Evolutionary conservation across 1,284 basidiomycete genomes (phyloP).

Genomic region (Tranzscheliella williamsii): DNA sequence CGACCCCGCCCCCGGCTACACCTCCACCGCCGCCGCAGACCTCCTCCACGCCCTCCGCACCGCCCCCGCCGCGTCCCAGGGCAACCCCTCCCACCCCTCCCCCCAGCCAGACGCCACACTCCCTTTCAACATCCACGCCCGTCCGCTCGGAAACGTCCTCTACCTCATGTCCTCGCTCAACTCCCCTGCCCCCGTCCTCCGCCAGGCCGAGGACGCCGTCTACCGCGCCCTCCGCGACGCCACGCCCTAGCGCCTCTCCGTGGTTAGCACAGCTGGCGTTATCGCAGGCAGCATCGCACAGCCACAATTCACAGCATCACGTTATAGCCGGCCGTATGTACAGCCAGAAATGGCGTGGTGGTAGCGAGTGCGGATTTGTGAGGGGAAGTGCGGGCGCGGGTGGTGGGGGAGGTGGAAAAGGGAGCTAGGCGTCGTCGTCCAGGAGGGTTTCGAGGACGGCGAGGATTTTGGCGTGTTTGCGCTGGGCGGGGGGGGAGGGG

Average conservation of each 20-base stretch:
- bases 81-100: constrained; percentile 25
- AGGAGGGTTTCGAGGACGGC: neutral
- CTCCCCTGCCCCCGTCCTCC: constrained; percentile 63
- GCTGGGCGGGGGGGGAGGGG: neutral
- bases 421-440: neutral
- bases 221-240: constrained; percentile 8
- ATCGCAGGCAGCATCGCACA: no score
- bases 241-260: neutral
- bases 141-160: constrained; percentile 87
- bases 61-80: constrained; percentile 7
- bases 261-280: no score
- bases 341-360: no score
- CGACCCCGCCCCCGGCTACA: constrained; percentile 65
- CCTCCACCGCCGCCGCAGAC: constrained; percentile 38
- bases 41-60: constrained; percentile 35
- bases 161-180: constrained; percentile 95
- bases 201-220: constrained; percentile 41
- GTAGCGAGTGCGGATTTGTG: neutral
- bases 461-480: neutral
- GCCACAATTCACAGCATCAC: no score
- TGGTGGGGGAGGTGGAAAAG: neutral
- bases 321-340: neutral
- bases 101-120: constrained; percentile 15
- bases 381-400: neutral
- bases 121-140: constrained; percentile 76